Percentiles rank a stretch among this genome's conserved stretches.
These are phyloP conservation scores for Solanum chmielewskii DNA, from an alignment of 257 asterid species.

Conservation along the genomic window DNA sequence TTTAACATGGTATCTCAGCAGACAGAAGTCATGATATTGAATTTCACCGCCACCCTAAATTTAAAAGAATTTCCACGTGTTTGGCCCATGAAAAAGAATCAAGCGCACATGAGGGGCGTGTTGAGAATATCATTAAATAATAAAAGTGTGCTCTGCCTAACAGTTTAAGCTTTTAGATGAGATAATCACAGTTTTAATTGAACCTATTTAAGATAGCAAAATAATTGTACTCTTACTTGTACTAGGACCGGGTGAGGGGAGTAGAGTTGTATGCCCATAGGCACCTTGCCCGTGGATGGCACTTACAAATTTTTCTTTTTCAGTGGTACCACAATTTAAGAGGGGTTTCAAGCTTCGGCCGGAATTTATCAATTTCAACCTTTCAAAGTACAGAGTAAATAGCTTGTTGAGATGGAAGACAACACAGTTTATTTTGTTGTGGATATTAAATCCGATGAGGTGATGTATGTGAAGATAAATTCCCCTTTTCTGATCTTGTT, in stretches of 20 bases:
- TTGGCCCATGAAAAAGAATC: too few species aligned
- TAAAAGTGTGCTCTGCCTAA: too few species aligned
- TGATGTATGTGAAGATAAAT: background rate
- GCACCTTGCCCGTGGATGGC: background rate
- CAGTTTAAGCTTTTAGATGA: too few species aligned
- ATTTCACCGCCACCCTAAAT: too few species aligned
- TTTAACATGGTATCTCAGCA: too few species aligned
- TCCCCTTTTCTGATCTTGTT: background rate
- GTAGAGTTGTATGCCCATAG: background rate
- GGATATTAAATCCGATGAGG: background rate
- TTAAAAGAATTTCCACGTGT: too few species aligned
- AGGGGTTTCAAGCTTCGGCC: background rate
- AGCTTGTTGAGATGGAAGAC: background rate
- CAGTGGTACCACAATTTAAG: background rate
- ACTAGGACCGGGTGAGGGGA: background rate
- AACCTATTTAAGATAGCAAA: background rate
- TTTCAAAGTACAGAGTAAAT: background rate
- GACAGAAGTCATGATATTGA: too few species aligned
- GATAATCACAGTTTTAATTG: background rate
- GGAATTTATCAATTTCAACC: background rate
- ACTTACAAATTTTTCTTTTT: background rate
- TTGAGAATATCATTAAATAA: too few species aligned
- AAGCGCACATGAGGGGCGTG: too few species aligned
- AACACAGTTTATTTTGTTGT: background rate
- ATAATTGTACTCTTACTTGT: background rate